phyloP scores from a whole-genome alignment of 2,329 filamentous ascomycete genomes.

The Rutstroemia sp. region DNA sequence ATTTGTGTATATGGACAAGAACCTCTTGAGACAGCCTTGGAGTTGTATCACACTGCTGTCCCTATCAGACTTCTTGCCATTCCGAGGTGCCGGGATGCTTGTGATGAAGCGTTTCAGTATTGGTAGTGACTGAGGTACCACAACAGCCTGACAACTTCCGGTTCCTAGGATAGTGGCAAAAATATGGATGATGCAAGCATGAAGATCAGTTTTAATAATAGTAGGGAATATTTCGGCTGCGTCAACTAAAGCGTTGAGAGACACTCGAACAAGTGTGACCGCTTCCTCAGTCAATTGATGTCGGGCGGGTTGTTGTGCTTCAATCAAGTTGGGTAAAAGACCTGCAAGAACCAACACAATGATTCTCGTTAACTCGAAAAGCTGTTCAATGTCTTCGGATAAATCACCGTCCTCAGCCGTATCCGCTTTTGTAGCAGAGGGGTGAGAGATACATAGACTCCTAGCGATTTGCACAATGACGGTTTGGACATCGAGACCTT shows the following conservation, averaged over 20 bases:
- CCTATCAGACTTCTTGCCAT: slow-evolving; percentile 32
- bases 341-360: slow-evolving; percentile 90
- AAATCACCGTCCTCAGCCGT: slow-evolving; percentile 67
- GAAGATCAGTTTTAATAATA: slow-evolving; percentile 92
- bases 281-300: slow-evolving; percentile 84
- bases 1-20: slow-evolving; percentile 70
- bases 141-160: slow-evolving; percentile 75
- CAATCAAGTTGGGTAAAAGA: slow-evolving; percentile 73
- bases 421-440: slow-evolving; percentile 68
- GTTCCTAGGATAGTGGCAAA: slow-evolving; percentile 90
- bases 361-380: slow-evolving; percentile 93
- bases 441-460: slow-evolving; percentile 83
- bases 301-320: slow-evolving; percentile 52
- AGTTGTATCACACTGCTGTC: slow-evolving; percentile 46
- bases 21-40: slow-evolving; percentile 73
- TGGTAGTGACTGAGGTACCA: slow-evolving; percentile 83
- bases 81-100: slow-evolving; percentile 53
- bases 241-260: slow-evolving; percentile 83
- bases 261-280: slow-evolving; percentile 68
- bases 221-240: slow-evolving; percentile 92
- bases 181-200: slow-evolving; percentile 94
- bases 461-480: slow-evolving; percentile 93
- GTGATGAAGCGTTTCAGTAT: slow-evolving; percentile 87
- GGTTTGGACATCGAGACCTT: slow-evolving; percentile 78
- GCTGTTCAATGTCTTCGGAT: slow-evolving; percentile 93